Evolutionary conservation across 169 alveolate genomes (phyloP).

Genomic region (Cryptosporidium sp.): DNA sequence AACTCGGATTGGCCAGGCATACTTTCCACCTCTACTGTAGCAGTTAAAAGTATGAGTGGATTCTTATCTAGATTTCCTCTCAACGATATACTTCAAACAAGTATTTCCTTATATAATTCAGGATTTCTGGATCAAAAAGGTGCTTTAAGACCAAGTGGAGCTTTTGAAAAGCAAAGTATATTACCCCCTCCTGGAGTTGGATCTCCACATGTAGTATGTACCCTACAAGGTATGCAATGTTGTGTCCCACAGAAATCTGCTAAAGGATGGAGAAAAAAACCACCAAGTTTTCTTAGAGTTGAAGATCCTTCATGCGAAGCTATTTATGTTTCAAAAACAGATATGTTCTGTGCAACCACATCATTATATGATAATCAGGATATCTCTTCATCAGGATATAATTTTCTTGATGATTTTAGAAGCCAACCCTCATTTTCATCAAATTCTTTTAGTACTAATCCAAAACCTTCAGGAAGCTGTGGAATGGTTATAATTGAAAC

Average conservation of each 20-base stretch:
- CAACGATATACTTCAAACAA: constrained; percentile 57
- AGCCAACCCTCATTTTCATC: neutral
- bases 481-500: constrained; percentile 80
- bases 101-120: constrained; percentile 66
- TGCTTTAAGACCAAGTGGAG: constrained; percentile 74
- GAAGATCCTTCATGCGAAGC: constrained; percentile 74
- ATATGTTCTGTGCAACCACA: constrained; percentile 74
- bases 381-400: neutral
- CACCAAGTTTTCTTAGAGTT: constrained; percentile 66
- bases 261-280: constrained; percentile 77
- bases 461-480: constrained; percentile 63
- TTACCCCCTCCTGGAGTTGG: constrained; percentile 81
- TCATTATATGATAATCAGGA: constrained; percentile 53
- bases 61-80: constrained; percentile 69
- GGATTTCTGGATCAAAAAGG: constrained; percentile 75
- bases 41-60: constrained; percentile 70
- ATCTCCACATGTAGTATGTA: constrained; percentile 78
- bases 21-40: constrained; percentile 53
- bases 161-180: constrained; percentile 75
- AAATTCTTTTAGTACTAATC: neutral
- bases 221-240: constrained; percentile 80
- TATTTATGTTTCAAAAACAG: constrained; percentile 68
- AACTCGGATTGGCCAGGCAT: constrained; percentile 69
- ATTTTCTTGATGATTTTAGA: neutral
- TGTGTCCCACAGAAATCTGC: constrained; percentile 81